Percentiles rank a stretch among this genome's conserved stretches.
phyloP scores from a whole-genome alignment of 2,329 filamentous ascomycete genomes.

The Penicillium sp. region DNA sequence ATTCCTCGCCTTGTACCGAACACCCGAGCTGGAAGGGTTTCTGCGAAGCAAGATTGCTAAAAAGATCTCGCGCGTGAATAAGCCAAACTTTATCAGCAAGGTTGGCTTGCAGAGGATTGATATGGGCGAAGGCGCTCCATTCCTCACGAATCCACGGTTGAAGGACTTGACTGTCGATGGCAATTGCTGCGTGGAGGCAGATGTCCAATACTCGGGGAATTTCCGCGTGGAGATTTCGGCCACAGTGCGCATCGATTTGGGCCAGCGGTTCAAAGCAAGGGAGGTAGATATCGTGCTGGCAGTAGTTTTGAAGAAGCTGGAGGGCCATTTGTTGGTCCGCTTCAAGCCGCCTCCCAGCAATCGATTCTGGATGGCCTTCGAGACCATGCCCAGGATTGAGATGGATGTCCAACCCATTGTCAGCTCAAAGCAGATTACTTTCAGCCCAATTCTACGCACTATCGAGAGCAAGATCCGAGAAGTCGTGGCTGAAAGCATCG shows the following conservation, averaged over 20 bases:
- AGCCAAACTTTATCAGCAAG: constrained; percentile 83
- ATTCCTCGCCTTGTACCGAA: constrained; percentile 86
- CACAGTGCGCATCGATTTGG: constrained; percentile 89
- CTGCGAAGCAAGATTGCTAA: constrained; percentile 87
- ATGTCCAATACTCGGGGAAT: constrained; percentile 85
- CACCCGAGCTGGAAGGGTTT: constrained; percentile 74
- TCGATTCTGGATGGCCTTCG: constrained; percentile 92
- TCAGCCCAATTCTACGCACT: constrained; percentile 84
- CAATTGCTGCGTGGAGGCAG: constrained; percentile 82
- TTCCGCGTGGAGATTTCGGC: constrained; percentile 88
- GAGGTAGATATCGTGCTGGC: constrained; percentile 89
- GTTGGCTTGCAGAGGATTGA: constrained; percentile 82
- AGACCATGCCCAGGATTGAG: constrained; percentile 90
- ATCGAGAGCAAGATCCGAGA: constrained; percentile 96
- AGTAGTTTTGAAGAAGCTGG: constrained; percentile 78
- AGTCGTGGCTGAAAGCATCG: constrained; percentile 87
- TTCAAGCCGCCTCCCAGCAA: constrained; percentile 97
- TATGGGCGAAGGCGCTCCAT: constrained; percentile 82
- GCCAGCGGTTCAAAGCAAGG: constrained; percentile 81
- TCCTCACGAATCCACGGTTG: constrained; percentile 83
- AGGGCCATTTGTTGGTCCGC: constrained; percentile 80
- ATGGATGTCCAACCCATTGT: constrained; percentile 95
- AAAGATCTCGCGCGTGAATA: constrained; percentile 92
- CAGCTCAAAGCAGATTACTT: constrained; percentile 92
- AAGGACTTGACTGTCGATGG: constrained; percentile 91